A percentile compares a stretch with the other conserved stretches of the same genome.
Conservation (phyloP, 106 monocot species). For the Amphibolis antarctica region DNA sequence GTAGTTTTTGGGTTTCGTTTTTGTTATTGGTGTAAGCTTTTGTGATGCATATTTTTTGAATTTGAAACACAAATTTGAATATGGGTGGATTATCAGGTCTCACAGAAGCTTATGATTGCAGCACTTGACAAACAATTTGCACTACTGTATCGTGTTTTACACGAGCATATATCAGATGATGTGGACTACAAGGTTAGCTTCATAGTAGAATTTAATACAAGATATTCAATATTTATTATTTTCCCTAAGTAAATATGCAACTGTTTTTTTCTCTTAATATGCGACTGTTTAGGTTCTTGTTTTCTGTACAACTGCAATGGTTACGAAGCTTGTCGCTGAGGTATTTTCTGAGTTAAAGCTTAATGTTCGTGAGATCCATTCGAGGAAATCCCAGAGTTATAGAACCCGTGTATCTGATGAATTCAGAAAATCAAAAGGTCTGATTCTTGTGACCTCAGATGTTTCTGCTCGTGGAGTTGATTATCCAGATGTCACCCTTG, state of each 20-base stretch:
- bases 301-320: conserved; percentile 84
- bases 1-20: conserved; percentile 10
- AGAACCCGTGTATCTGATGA: conserved; percentile 72
- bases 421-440: conserved; percentile 61
- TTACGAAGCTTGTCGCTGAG: conserved; percentile 50
- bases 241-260: not conserved
- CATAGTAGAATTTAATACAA: not conserved
- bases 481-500: conserved; percentile 74
- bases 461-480: conserved; percentile 77
- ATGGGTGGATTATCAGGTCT: conserved; percentile 32
- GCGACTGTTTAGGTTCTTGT: conserved; percentile 43
- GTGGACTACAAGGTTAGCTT: conserved; percentile 46
- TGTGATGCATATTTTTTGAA: not conserved
- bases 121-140: conserved; percentile 42
- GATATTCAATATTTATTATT: not conserved
- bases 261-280: not conserved
- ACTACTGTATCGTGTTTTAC: conserved; percentile 33
- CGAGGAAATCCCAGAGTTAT: conserved; percentile 50
- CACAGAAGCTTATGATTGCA: conserved; percentile 40
- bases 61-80: not conserved
- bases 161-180: conserved; percentile 49
- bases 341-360: conserved; percentile 36
- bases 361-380: conserved; percentile 73
- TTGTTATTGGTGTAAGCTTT: not conserved
- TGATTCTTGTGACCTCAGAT: conserved; percentile 74